Evolutionary conservation across 1,284 basidiomycete species (phyloP), one percentile per base, ranked within the genome.

Genomic region (Sphaerobolus stellatus): DNA sequence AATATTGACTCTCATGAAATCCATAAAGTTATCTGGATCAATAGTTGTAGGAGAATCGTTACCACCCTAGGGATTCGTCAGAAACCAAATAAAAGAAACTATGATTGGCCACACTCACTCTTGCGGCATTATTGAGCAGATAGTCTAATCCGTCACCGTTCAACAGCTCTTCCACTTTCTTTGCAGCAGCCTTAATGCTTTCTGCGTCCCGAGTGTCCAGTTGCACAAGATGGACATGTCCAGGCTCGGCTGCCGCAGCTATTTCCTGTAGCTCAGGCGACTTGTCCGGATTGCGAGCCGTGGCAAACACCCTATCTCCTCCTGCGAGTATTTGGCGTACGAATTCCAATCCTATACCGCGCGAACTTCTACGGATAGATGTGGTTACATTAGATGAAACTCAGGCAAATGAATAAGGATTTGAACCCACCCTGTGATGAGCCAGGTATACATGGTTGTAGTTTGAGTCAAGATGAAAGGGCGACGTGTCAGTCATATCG

Each of bases 101-200:
- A 50, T 14, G 16, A 46, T 9, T 28, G 22, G 25, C n/a, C 22
- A 4, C 13, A 48, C 56, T 30, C 36, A 58, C 56, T 27, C 30
- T 54, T 30, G 31, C 56, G n/a, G 56, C 56, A 38, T 54, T 58
- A 45, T 58, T 58, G n/a, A 58, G n/a, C 30, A 58, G 43, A 34
- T 58, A 58, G 36, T 58, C 56, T 27, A 58, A 22, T 11, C 53
- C 52, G 3, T 45, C 36, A 7, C 53, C 52, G 13, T 56, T 28
- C 14, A 56, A 34, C 22, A 56, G 41, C 33, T 56, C 45, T 28
- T 56, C 54, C 3, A 52, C 49, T 41, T 56, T 31, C 25, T 22
- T 25, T 16, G 50, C 50, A 16, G 54, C 54, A 18, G 50, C 27
- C 25, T 46, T 40, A 14, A 56, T 51, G 25, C 50, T 52, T 22